A percentile compares a stretch with the other conserved stretches of the same genome.
phyloP scores from a whole-genome alignment of 1,139 yeast genomes.

The Suhomyces maxii region DNA sequence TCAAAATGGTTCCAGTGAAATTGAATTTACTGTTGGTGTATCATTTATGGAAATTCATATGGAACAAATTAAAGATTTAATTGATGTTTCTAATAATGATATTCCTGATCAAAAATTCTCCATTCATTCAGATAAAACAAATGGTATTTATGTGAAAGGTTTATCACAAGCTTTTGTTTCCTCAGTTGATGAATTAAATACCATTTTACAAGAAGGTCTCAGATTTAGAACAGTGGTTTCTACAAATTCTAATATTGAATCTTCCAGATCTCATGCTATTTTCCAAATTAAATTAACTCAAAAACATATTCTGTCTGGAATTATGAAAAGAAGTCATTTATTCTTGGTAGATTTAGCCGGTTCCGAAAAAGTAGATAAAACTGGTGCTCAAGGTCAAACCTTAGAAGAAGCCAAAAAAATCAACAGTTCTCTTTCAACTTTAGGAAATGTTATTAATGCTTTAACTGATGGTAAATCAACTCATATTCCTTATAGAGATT shows the following conservation, averaged over 20 bases:
- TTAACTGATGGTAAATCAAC: slow-evolving; percentile 67
- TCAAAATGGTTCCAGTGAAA: slow-evolving; percentile 48
- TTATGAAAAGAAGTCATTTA: slow-evolving; percentile 63
- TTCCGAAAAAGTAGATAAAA: slow-evolving; percentile 79
- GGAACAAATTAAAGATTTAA: slow-evolving; percentile 71
- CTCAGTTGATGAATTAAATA: slow-evolving; percentile 57
- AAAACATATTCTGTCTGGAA: slow-evolving; percentile 54
- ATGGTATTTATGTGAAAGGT: slow-evolving; percentile 73
- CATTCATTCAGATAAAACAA: slow-evolving; percentile 64
- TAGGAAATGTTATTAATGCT: slow-evolving; percentile 81
- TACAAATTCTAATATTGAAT: slow-evolving; percentile 73
- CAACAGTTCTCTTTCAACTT: slow-evolving; percentile 71
- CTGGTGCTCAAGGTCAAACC: slow-evolving; percentile 76
- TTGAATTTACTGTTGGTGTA: slow-evolving; percentile 68
- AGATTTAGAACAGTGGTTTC: slow-evolving; percentile 56
- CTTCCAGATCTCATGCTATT: slow-evolving; percentile 83
- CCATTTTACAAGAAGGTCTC: slow-evolving; percentile 57
- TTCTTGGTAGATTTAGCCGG: slow-evolving; percentile 88
- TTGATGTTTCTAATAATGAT: slow-evolving; percentile 25
- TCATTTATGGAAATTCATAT: slow-evolving; percentile 82
- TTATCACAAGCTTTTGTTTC: slow-evolving; percentile 62
- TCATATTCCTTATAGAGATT: slow-evolving; percentile 79
- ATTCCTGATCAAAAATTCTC: slow-evolving; percentile 37
- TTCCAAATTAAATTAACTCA: slow-evolving; percentile 67
- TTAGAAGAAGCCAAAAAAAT: slow-evolving; percentile 84